Evolutionary conservation across 345 rosid species (phyloP), one percentile per base, ranked within the genome.

Genomic region (Linum trigynum): DNA sequence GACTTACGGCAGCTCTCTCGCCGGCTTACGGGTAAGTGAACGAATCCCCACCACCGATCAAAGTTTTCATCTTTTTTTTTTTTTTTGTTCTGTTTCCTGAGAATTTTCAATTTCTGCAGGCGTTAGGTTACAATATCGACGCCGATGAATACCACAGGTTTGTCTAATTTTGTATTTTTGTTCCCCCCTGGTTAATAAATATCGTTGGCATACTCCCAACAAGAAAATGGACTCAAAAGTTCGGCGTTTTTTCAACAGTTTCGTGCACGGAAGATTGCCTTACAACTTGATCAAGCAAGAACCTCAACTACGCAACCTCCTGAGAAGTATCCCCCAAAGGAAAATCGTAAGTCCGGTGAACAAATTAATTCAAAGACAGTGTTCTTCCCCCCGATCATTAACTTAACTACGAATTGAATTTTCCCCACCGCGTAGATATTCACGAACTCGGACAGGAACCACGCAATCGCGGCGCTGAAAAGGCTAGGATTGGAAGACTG

Each of bases 261-360:
- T 81, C 87, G 98, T 90, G 71, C 98, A 92, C 80, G 97, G 97
- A 79, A 92, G 86, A 67, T 84, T 92, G 76, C 96, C 98, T 5
- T 92, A 92, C 59, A 87, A 79, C 57, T 75, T 82, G 72, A 86
- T 92, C 80, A 80, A 86, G 71, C 86, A 83, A 14, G 86, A 90
- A 70, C 45, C 56, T 17, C 94, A 78, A 64, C 74, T 92, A 69
- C 84, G 83, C 9, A 83, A 76, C 69, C 82, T 92, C 69, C 53
- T 92, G 5, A 80, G 72, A 67, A 78, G 83, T 80, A 88, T 88
- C 62, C 66, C 74, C 3, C 98, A 78, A 62, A 81, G 89, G 55
- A 92, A 90, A 76, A 76, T 92, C 38, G 97, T 92, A 61, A 69
- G 96, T 74, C 42, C 2, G 11, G 3, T 2, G 32, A 14, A 5